Evolutionary conservation across 129 eudicot species (phyloP).

Genomic region (Arctium minus): DNA sequence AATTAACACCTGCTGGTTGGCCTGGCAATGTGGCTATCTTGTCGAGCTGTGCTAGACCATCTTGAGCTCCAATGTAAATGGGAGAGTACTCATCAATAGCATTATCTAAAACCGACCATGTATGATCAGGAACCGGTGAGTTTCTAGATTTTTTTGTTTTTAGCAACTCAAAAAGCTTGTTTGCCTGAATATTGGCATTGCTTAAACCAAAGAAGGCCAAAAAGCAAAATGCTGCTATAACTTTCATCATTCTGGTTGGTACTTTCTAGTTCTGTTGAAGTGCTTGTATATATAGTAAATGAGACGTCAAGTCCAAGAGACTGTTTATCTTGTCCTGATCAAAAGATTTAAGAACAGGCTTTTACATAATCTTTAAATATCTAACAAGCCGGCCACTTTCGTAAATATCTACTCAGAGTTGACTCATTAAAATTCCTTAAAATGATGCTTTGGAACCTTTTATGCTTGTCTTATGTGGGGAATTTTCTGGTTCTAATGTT

Average conservation of each 20-base stretch:
- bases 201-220: not conserved
- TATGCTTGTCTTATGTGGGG: not conserved
- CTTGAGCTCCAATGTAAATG: not conserved
- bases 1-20: not conserved
- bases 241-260: not conserved
- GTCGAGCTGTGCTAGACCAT: conserved; percentile 1
- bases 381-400: not conserved
- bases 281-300: not conserved
- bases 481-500: not conserved
- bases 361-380: not conserved
- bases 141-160: not conserved
- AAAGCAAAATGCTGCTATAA: not conserved
- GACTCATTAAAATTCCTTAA: not conserved
- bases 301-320: not conserved
- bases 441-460: not conserved
- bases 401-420: not conserved
- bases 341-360: not conserved
- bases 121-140: not conserved
- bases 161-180: not conserved
- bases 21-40: conserved; percentile 8
- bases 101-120: not conserved
- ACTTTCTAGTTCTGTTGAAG: not conserved
- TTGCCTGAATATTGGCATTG: not conserved
- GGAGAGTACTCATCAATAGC: not conserved
- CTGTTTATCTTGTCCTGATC: not conserved